These are phyloP conservation scores for Pyrenula massariospora DNA, from an alignment of 495 filamentous ascomycete genomes.

Conservation along the genomic window DNA sequence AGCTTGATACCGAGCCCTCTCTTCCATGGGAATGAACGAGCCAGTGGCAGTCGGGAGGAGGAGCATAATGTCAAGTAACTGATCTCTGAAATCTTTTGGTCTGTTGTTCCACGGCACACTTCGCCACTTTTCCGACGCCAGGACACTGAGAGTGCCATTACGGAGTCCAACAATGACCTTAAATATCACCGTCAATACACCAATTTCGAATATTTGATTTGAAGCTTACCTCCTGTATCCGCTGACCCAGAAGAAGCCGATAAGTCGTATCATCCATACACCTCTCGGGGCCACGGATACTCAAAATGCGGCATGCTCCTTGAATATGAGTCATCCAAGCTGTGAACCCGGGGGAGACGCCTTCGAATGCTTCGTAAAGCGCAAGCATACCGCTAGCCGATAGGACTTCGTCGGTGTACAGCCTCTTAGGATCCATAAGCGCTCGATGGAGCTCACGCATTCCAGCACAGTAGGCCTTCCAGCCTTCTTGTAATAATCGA, in stretches of 20 bases:
- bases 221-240: not conserved
- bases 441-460: not conserved
- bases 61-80: not conserved
- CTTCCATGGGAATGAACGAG: not conserved
- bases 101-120: not conserved
- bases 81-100: not conserved
- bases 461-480: not conserved
- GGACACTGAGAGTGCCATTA: not conserved
- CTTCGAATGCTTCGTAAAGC: not conserved
- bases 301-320: not conserved
- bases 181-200: too few species aligned
- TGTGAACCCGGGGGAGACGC: not conserved
- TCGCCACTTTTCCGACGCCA: not conserved
- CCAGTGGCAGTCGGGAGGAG: not conserved
- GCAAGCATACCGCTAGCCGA: not conserved
- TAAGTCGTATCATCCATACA: not conserved
- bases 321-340: not conserved
- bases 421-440: not conserved
- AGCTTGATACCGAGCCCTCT: not conserved
- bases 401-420: not conserved
- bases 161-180: not conserved
- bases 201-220: too few species aligned
- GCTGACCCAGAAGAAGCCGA: not conserved
- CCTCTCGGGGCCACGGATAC: not conserved
- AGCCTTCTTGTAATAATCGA: not conserved